Base-by-base conservation (phyloP, 345 rosid species). In the Erodium maritimum region DNA sequence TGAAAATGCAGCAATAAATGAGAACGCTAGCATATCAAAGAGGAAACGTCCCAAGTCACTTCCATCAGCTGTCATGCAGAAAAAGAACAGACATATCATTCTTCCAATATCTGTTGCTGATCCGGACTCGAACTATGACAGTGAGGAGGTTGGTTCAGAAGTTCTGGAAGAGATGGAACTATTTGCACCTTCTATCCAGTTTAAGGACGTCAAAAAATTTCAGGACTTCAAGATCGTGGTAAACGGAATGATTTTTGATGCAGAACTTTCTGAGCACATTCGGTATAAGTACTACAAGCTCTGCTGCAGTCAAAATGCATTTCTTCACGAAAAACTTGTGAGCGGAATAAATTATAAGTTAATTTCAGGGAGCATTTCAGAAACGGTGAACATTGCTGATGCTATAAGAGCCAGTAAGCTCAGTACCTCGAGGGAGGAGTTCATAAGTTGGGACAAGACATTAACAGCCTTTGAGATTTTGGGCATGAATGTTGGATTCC, bases 81-180 rank as follows among this genome's bases (percentile, higher is more conserved):
- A 80, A 76, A 67, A 65, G 57, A 79, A 71, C 42, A 80, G 59
- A 61, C 73, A 23, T 50, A 63, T 76, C 29, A 34, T 56, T 61
- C 70, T 59, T n/a, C 71, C 52, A 19, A 68, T 55, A 57, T 58
- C 72, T 21, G 65, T 63, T 60, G 68, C 51, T 23, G 61, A 58
- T 34, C 50, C 20, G 23, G 66, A 68, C 56, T 69, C 0, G 82
- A 82, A 67, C 83, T 78, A 76, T 54, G 89, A 83, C 51, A 83
- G 86, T 22, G 84, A 80, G 66, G 89, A 81, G 23, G 84, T 79
- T 53, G 83, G 77, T 64, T 83, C 86, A 3, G 86, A 79, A 78
- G 84, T 80, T 77, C 62, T 77, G 54, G 89, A 83, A 75, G 86
- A 77, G 65, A 69, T 58, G 69, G 80, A 79, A 54, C 65, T 75